Evolutionary conservation across 495 filamentous ascomycete species (phyloP).

Genomic region (Neurospora sp.): DNA sequence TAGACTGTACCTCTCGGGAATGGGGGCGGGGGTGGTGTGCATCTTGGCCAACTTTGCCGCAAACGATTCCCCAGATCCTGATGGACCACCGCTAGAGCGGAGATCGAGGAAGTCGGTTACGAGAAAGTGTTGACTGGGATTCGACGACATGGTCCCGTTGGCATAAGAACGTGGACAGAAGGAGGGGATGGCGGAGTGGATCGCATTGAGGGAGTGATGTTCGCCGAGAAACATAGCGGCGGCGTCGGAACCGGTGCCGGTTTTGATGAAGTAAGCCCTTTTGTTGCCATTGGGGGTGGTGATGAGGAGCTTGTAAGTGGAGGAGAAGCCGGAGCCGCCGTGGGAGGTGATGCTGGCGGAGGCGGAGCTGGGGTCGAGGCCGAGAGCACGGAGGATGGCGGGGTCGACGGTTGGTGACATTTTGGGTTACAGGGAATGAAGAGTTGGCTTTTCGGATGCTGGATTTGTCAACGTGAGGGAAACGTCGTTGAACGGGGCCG

Average conservation of each 20-base stretch:
- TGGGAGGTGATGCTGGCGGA: constrained; percentile 49
- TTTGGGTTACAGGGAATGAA: not conserved
- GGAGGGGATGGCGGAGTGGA: constrained; percentile 57
- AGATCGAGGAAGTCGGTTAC: constrained; percentile 76
- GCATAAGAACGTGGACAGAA: constrained; percentile 67
- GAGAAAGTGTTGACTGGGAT: constrained; percentile 52
- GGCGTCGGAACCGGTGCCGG: constrained; percentile 50
- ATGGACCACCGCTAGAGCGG: constrained; percentile 13
- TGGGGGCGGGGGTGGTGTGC: constrained; percentile 66
- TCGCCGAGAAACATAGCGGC: constrained; percentile 79
- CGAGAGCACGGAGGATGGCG: constrained; percentile 55
- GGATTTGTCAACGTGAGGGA: not conserved
- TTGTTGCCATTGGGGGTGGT: constrained; percentile 42
- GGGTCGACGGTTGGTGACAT: constrained; percentile 41
- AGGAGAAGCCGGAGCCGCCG: constrained; percentile 66
- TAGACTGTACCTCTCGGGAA: constrained; percentile 38
- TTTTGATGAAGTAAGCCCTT: constrained; percentile 74
- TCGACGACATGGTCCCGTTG: constrained; percentile 49
- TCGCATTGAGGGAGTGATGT: constrained; percentile 72
- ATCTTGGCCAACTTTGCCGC: constrained; percentile 69
- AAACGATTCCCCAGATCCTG: constrained; percentile 33
- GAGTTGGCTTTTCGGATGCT: not conserved
- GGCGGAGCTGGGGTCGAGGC: constrained; percentile 29
- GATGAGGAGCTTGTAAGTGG: constrained; percentile 54
- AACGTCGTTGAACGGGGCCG: not conserved